phyloP scores from a whole-genome alignment of 768 basidiomycete species.

The Lyophyllum decastes region DNA sequence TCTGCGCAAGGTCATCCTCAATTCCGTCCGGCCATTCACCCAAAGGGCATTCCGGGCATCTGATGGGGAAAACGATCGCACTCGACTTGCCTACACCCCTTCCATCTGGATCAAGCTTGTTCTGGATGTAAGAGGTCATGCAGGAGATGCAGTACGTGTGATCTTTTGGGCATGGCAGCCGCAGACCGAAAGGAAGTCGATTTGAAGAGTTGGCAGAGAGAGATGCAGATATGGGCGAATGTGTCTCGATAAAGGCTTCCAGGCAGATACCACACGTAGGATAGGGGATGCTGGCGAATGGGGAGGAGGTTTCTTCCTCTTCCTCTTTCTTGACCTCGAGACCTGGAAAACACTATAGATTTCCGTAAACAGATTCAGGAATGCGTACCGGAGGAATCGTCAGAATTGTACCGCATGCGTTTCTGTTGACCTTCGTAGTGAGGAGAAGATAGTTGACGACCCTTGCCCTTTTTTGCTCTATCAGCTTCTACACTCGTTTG shows the following conservation, averaged over 20 bases:
- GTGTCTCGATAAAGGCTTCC: conserved; percentile 34
- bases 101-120: conserved; percentile 35
- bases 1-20: conserved; percentile 32
- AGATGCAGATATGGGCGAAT: conserved; percentile 32
- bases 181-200: conserved; percentile 33
- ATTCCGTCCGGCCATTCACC: conserved; percentile 34
- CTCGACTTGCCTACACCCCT: conserved; percentile 25
- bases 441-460: conserved; percentile 7
- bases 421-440: conserved; percentile 5
- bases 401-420: conserved; percentile 1
- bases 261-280: conserved; percentile 38
- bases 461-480: conserved; percentile 6
- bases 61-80: conserved; percentile 35
- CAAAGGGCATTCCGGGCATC: conserved; percentile 37
- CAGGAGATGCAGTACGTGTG: conserved; percentile 39
- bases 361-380: neutral
- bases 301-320: neutral
- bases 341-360: neutral
- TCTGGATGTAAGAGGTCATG: conserved; percentile 32
- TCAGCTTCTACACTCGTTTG: no score
- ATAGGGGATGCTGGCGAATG: conserved; percentile 11
- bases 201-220: conserved; percentile 34
- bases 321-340: conserved; percentile 1
- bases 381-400: neutral
- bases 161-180: conserved; percentile 33